A percentile compares a stretch with the other conserved stretches of the same genome.
phyloP scores from a whole-genome alignment of 345 rosid genomes.

The Heritiera littoralis region DNA sequence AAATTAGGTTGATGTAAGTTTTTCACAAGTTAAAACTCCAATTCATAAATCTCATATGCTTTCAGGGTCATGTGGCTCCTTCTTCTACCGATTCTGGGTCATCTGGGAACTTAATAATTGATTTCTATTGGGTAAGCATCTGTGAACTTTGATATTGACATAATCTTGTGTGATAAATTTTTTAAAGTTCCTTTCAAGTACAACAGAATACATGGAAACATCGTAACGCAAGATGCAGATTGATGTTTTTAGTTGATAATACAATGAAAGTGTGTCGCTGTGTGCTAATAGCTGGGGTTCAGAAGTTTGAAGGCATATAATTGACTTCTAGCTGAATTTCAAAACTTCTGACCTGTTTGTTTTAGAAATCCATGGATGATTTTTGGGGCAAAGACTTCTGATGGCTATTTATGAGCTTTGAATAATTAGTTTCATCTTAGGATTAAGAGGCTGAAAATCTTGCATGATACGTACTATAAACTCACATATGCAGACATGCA shows the following conservation, averaged over 20 bases:
- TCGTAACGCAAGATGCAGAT: background rate
- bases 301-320: background rate
- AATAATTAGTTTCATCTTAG: background rate
- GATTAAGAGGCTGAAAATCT: background rate
- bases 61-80: slow-evolving; percentile 86
- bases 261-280: background rate
- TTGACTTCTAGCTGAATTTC: slow-evolving; percentile 6
- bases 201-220: background rate
- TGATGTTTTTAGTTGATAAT: slow-evolving; percentile 1
- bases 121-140: slow-evolving; percentile 93
- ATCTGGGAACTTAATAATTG: slow-evolving; percentile 81
- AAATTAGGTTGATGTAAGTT: slow-evolving; percentile 11
- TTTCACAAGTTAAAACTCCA: slow-evolving; percentile 17
- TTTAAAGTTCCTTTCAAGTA: background rate
- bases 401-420: background rate
- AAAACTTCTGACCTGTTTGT: background rate
- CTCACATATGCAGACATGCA: background rate
- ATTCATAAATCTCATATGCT: slow-evolving; percentile 28
- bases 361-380: background rate
- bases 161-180: slow-evolving; percentile 6
- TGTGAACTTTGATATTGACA: slow-evolving; percentile 10
- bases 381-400: background rate
- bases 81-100: slow-evolving; percentile 96
- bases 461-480: background rate
- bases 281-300: background rate